phyloP scores from a whole-genome alignment of 208 protist species.

The Herpetomonas samuelpessoai region DNA sequence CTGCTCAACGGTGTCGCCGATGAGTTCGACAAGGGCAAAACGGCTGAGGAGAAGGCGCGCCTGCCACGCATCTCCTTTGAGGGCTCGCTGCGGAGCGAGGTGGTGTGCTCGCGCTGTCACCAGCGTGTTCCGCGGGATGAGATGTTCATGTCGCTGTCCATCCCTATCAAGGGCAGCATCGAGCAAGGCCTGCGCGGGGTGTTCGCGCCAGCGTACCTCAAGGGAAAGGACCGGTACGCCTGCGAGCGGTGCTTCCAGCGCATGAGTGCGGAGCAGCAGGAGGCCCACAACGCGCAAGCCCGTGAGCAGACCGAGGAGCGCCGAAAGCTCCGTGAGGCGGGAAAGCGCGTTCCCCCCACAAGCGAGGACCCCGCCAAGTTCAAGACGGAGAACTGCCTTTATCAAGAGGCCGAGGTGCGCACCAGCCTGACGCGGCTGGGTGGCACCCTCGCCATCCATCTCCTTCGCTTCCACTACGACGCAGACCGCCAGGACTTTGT shows the following conservation, averaged over 20 bases:
- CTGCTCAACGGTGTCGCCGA: constrained; percentile 81
- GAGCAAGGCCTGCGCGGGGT: constrained; percentile 46
- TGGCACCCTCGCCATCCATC: constrained; percentile 67
- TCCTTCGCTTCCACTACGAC: constrained; percentile 83
- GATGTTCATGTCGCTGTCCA: constrained; percentile 85
- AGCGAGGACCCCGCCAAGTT: constrained; percentile 8
- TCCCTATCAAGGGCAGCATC: constrained; percentile 67
- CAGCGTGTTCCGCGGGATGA: constrained; percentile 47
- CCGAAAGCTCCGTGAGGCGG: constrained; percentile 18
- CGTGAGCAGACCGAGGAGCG: constrained; percentile 29
- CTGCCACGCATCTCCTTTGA: constrained; percentile 66
- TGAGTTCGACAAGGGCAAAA: constrained; percentile 78
- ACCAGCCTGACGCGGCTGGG: constrained; percentile 60
- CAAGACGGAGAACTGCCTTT: constrained; percentile 59
- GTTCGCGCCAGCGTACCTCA: constrained; percentile 40
- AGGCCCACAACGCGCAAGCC: constrained; percentile 56
- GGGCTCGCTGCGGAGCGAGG: constrained; percentile 52
- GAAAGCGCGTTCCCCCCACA: constrained; percentile 22
- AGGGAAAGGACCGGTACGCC: constrained; percentile 71
- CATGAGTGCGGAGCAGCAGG: constrained; percentile 47
- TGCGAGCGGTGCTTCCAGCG: constrained; percentile 81
- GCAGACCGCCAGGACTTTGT: constrained; percentile 40
- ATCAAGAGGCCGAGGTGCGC: constrained; percentile 65
- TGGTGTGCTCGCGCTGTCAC: constrained; percentile 55
- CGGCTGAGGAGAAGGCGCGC: constrained; percentile 43